Evolutionary conservation across 257 asterid species (phyloP).

Genomic region (Oldenlandia corymbosa): DNA sequence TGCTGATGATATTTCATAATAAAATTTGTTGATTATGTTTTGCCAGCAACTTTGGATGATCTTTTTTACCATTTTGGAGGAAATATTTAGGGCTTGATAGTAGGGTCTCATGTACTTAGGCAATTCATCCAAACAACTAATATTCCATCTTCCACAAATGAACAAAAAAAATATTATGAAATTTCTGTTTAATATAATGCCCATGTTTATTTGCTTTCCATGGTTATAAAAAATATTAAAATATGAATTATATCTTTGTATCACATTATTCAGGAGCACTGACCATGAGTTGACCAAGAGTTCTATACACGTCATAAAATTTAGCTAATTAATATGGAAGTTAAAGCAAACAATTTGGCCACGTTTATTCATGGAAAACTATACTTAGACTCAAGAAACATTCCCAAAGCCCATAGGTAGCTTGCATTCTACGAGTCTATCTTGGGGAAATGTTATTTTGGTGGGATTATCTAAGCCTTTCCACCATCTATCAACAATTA

Average conservation of each 20-base stretch:
- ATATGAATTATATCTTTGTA: constrained; percentile 24
- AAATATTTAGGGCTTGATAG: constrained; percentile 13
- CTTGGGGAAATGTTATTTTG: constrained; percentile 26
- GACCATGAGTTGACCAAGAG: constrained; percentile 17
- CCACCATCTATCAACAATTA: constrained; percentile 32
- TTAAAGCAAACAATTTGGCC: constrained; percentile 18
- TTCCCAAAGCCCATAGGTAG: constrained; percentile 24
- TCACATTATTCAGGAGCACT: constrained; percentile 19
- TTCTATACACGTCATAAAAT: constrained; percentile 11
- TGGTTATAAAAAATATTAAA: no score
- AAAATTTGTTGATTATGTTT: neutral
- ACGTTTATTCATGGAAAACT: neutral
- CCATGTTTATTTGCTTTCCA: no score
- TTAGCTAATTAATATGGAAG: constrained; percentile 29
- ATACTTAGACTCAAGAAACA: constrained; percentile 27
- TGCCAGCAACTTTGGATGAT: neutral
- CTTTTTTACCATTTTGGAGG: constrained; percentile 13
- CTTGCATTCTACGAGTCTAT: constrained; percentile 26
- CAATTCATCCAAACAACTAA: constrained; percentile 2
- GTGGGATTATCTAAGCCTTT: constrained; percentile 16
- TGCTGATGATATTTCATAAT: constrained; percentile 19
- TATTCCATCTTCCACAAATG: constrained; percentile 31
- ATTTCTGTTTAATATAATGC: no score
- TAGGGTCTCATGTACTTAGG: constrained; percentile 17
- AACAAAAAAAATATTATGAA: no score